Evolutionary conservation across 176 grass and related monocot species (phyloP).

Genomic region (Alloteropsis semialata): DNA sequence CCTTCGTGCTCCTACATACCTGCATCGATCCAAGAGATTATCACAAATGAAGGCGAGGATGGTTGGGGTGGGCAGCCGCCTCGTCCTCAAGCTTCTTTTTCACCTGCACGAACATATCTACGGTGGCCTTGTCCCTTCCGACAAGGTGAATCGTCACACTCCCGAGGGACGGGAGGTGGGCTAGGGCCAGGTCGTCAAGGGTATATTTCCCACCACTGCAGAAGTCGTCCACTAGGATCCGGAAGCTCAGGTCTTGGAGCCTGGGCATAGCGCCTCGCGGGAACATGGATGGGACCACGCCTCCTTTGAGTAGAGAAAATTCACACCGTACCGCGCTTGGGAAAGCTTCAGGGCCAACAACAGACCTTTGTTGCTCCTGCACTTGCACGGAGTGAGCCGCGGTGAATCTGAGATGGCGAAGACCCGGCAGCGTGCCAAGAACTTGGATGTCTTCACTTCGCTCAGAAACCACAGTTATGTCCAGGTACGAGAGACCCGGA

Average conservation of each 20-base stretch:
- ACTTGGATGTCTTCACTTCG: background rate
- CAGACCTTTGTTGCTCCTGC: background rate
- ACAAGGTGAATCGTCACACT: background rate
- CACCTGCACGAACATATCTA: no score
- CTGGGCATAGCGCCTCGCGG: no score
- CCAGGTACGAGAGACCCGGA: background rate
- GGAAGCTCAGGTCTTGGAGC: background rate
- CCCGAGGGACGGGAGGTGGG: background rate
- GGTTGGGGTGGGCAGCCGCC: background rate
- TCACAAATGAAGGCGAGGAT: background rate
- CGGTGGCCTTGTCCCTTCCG: no score
- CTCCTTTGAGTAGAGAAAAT: no score
- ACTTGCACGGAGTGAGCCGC: no score
- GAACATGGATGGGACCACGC: no score
- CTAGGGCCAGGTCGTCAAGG: background rate
- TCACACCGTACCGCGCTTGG: no score
- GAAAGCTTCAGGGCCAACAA: no score
- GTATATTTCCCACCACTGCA: background rate
- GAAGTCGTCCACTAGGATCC: rapidly evolving
- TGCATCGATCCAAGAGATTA: no score
- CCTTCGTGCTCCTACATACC: no score
- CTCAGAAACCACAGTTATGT: background rate
- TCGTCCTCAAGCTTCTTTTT: background rate
- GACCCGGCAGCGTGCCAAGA: background rate
- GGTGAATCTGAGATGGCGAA: rapidly evolving